Base-by-base conservation (phyloP, 306 rosid species). In the Mimosa bimucronata region DNA sequence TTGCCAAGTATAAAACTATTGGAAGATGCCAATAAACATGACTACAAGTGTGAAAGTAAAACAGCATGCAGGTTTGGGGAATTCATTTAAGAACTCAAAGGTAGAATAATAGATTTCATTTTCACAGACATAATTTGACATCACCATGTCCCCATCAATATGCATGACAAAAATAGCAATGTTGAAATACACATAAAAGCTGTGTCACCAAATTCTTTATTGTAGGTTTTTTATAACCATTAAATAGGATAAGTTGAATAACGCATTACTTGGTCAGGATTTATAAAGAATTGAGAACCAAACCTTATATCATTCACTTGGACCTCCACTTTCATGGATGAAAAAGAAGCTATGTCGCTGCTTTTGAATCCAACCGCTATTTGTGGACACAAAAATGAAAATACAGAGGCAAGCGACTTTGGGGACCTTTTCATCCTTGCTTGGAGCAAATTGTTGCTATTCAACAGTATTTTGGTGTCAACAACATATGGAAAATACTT, bases 221-320 rank as follows among this genome's bases (percentile, higher is more conserved):
- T 75, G 70, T n/a, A 38, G 38, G 69, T 13, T 40, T 75, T 15
- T 34, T 8, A 74, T 13, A 66, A 50, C 70, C 66, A 42, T 61
- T 83, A 69, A 29, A 53, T 16, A 48, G 50, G 68, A 50, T 42
- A 73, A 18, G 6, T 15, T 31, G 46, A 77, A 71, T 21, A n/a
- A 41, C 9, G 76, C 18, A 74, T 50, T 42, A 46, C 28, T 19
- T 23, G 44, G 75, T 70, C 81, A 75, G 62, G 15, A 65, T 69
- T 80, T 44, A 62, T 2, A 29, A 21, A 23, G 70, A 77, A 62
- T 7, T 12, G 21, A 82, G 62, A 79, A 84, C 64, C 87, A 78
- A 83, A 94, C 99, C 99, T 95, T 52, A 65, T 75, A 82, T 93
- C 96, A 83, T 91, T 92, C 44, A 91, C 97, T 88, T 92, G 91